phyloP scores from a whole-genome alignment of 2,329 filamentous ascomycete species.

The Cucurbitaria berberidis region DNA sequence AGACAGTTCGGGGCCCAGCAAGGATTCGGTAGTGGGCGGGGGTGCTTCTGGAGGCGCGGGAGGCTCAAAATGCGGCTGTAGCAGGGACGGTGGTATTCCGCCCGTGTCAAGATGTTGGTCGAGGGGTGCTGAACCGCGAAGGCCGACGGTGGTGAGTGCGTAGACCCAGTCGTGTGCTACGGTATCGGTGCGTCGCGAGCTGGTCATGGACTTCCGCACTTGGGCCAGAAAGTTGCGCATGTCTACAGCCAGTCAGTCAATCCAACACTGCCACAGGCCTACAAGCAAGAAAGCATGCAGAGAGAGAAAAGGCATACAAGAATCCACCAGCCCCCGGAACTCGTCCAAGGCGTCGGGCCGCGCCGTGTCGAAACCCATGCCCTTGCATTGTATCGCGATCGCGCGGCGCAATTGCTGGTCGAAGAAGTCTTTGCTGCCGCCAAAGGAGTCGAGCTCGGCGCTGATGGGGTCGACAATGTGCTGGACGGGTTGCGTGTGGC shows the following conservation, averaged over 20 bases:
- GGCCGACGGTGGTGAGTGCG: slow-evolving; percentile 53
- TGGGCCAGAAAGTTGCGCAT: slow-evolving; percentile 61
- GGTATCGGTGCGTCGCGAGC: slow-evolving; percentile 61
- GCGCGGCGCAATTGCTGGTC: slow-evolving; percentile 62
- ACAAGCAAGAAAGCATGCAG: slow-evolving; percentile 7
- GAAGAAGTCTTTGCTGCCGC: slow-evolving; percentile 59
- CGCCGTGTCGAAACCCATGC: slow-evolving; percentile 62
- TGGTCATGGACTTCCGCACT: slow-evolving; percentile 64
- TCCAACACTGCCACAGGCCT: slow-evolving; percentile 1
- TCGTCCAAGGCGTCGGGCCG: slow-evolving; percentile 63
- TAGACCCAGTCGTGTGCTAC: slow-evolving; percentile 65
- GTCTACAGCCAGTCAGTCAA: slow-evolving; percentile 50
- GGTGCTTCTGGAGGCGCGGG: slow-evolving; percentile 49
- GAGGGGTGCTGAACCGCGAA: slow-evolving; percentile 49
- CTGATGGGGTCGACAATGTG: slow-evolving; percentile 42
- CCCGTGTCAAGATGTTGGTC: slow-evolving; percentile 51
- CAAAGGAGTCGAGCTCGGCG: slow-evolving; percentile 38
- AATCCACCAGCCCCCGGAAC: slow-evolving; percentile 62
- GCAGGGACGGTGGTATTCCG: slow-evolving; percentile 41
- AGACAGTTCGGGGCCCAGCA: slow-evolving; percentile 61
- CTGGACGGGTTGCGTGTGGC: slow-evolving; percentile 43
- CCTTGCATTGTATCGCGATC: slow-evolving; percentile 59
- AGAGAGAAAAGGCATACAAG: slow-evolving; percentile 58
- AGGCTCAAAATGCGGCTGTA: slow-evolving; percentile 51
- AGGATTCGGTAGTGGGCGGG: slow-evolving; percentile 53